Evolutionary conservation across 768 basidiomycete genomes (phyloP), one percentile per base, ranked within the genome.

Genomic region (Xerocomellus dryophilus): DNA sequence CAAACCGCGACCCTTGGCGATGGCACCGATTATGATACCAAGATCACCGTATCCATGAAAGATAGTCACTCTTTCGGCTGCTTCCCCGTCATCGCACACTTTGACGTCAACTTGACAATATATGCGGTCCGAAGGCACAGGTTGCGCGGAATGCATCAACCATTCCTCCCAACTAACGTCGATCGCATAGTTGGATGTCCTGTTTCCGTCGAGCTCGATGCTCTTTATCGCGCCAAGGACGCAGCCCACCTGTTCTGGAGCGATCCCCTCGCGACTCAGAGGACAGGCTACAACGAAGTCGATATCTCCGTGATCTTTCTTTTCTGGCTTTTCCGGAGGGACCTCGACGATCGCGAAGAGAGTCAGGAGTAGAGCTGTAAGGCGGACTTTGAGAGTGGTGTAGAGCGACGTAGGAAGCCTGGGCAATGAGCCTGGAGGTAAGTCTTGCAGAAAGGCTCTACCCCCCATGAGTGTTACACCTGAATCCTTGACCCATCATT

Each of bases 21-120:
- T 66, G 14, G 84, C 65, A 10, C 82, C 79, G 44, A 89, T 66
- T 15, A 89, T 85, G 80, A 87, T 86, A 0, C 83, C 84, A 17
- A 88, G 73, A 60, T 88, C 88, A 9, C 88, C 88, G 60, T 87
- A 88, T 2, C 81, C 78, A 53, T 82, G 76, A 61, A 80, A 80
- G 67, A 86, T 80, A 21, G 75, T 63, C 15, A 80, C 66, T 20
- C 81, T 73, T 21, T 82, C 74, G 67, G 71, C 81, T 61, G 81
- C 81, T 18, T 70, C 74, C 60, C 69, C 67, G 64, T 81, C 76
- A 3, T 60, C 64, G 60, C 84, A 86, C 4, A 85, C 78, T 56
- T 81, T 76, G 15, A 88, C 76, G 59, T 90, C 88, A 9, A 89
- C 79, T 74, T 90, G 79, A 39, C 68, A 63, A 47, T 69, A 72